Conservation (phyloP, 495 filamentous ascomycete species). For the Clavariopsis aquatica region DNA sequence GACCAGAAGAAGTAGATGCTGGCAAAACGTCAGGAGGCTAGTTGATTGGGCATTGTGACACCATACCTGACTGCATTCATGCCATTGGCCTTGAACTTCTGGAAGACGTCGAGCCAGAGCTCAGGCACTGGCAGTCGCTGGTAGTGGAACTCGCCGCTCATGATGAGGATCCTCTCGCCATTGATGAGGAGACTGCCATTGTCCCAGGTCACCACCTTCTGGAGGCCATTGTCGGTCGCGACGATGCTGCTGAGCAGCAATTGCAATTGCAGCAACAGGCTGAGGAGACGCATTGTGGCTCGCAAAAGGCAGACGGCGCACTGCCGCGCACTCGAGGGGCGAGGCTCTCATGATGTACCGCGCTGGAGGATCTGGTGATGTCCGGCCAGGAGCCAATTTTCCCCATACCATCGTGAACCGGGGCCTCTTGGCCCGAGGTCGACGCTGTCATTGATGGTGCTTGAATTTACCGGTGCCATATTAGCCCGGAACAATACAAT, state of each 20-base stretch:
- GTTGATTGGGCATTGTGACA: not conserved
- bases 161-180: slow-evolving; percentile 25
- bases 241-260: not conserved
- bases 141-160: slow-evolving; percentile 35
- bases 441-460: slow-evolving; percentile 10
- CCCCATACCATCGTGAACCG: not conserved
- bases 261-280: not conserved
- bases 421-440: not conserved
- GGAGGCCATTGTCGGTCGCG: slow-evolving; percentile 28
- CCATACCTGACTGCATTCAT: slow-evolving; percentile 25
- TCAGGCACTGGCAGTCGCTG: slow-evolving; percentile 33
- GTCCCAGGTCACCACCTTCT: slow-evolving; percentile 32
- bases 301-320: not conserved
- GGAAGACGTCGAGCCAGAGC: slow-evolving; percentile 36
- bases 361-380: not conserved
- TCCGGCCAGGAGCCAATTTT: not conserved
- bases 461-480: slow-evolving; percentile 1
- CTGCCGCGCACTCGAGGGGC: not conserved
- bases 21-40: not conserved
- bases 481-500: not conserved
- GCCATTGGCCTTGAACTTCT: slow-evolving; percentile 37
- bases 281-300: slow-evolving; percentile 9
- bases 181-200: slow-evolving; percentile 29
- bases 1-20: slow-evolving; percentile 61
- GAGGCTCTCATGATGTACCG: not conserved